Base-by-base conservation (phyloP, 345 rosid genomes). In the Aquilaria sinensis region DNA sequence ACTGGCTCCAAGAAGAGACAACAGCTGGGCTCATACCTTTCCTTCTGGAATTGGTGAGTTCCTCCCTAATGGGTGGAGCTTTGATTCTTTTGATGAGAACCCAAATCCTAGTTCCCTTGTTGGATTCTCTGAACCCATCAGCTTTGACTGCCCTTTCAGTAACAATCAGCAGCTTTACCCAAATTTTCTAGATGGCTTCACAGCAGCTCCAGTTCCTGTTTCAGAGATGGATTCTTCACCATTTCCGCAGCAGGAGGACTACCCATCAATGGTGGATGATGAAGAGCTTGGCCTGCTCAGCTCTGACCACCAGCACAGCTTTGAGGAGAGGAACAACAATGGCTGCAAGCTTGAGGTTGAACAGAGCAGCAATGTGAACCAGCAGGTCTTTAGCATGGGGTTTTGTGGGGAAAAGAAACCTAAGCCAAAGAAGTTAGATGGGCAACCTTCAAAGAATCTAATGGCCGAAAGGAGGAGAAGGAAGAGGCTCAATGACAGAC, bases 401-500 rank as follows among this genome's bases (percentile, higher is more conserved):
- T 72, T 70, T 10, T 69, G 73, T 52, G 62, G 66, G 57, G 77
- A 69, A 14, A 81, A 64, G 54, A 82, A 70, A 70, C 70, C 53
- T 49, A 85, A 77, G 78, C 61, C 78, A 29, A 88, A 79, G 72
- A 92, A 75, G 58, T 37, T 81, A 43, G 90, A 85, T 63, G 97
- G 97, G 12, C 96, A 92, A 70, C 97, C 97, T 10, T 92, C 96
- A 2, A 92, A 92, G 85, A 92, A 92, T 74, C 63, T 87, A 34
- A 86, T 87, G 96, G 96, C 96, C 0, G 97, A 89, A 75, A 80
- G 96, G 68, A 86, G 96, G 57, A 77, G 93, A 68, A 85, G 96
- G 63, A 87, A 89, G 81, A 70, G 97, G 45, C 78, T 92, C 60
- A 87, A 90, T 67, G 96, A 85, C 67, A 73, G 93, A 30, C 92